Evolutionary conservation across 2,329 filamentous ascomycete species (phyloP), one percentile per base, ranked within the genome.

Genomic region (Exserohilum turcica): DNA sequence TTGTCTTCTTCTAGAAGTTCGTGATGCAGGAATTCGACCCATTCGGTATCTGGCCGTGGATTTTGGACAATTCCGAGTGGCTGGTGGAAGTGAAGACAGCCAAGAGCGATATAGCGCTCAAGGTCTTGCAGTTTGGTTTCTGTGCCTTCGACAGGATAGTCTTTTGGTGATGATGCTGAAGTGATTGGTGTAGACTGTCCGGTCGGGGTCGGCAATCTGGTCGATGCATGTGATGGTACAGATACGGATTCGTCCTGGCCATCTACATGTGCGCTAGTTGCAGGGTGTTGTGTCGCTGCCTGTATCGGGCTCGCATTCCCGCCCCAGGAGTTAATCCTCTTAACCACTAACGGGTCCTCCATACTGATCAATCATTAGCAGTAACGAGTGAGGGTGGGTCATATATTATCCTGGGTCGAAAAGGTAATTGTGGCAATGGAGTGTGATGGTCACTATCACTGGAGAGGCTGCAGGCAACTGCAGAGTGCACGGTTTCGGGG

Each of bases 91-190:
- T 66, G 65, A 33, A 75, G 64, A 39, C 71, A 73, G 3, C 73
- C 73, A n/a, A 75, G 44, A 1, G 71, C 64, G 15, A 75, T 69
- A 39, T 74, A 74, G n/a, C 54, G 61, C 9, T 60, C 52, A 36
- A 73, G 24, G 35, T 72, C 63, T 6, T 58, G 46, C 13, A 61
- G 36, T 1, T 45, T 51, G 24, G 29, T 36, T 6, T 60, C 55
- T 21, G n/a, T 13, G 4, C 35, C 18, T 27, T 38, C n/a, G 12
- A 16, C 16, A 6, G 29, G 32, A 9, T 52, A 33, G 18, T 43
- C 24, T 19, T 48, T 45, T n/a, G 48, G 12, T 6, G 56, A 56
- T 2, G 53, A 54, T 4, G 27, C 35, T n/a, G 59, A 54, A 6
- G 60, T 62, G 12, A 53, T 43, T 5, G 58, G 56, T 5, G 59